Percentiles rank a stretch among this genome's conserved stretches.
Conservation (phyloP, 2,329 filamentous ascomycete species). For the Knufia petricola region DNA sequence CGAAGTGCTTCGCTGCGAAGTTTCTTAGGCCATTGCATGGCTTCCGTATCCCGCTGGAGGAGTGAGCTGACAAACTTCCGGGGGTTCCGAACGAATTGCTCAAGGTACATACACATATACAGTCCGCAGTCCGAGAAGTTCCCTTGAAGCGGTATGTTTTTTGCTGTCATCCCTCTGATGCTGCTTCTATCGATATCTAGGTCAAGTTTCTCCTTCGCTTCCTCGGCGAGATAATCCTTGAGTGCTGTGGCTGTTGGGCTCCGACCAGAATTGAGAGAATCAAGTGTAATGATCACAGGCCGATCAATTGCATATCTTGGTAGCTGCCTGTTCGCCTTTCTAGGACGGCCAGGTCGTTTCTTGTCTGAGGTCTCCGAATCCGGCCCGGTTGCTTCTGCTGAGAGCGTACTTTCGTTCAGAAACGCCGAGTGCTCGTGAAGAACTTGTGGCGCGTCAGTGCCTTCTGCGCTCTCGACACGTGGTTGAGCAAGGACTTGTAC, state of each 20-base stretch:
- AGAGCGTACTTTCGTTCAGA: too few relatives aligned
- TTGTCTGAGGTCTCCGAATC: background rate
- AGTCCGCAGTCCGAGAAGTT: constrained; percentile 88
- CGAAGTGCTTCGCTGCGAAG: constrained; percentile 18
- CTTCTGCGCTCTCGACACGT: too few relatives aligned
- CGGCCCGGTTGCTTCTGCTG: background rate
- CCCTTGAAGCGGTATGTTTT: constrained; percentile 64
- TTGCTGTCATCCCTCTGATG: constrained; percentile 58
- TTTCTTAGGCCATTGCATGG: constrained; percentile 24
- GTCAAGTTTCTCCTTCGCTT: constrained; percentile 55
- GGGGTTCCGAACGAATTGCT: constrained; percentile 69
- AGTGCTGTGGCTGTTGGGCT: constrained; percentile 51
- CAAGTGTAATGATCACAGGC: constrained; percentile 72
- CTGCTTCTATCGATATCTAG: constrained; percentile 34
- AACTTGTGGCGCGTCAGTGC: too few relatives aligned
- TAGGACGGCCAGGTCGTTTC: too few relatives aligned
- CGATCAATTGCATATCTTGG: constrained; percentile 41
- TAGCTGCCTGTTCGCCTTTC: constrained; percentile 26
- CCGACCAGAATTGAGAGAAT: constrained; percentile 65
- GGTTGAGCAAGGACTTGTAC: too few relatives aligned
- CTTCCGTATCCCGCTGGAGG: constrained; percentile 54
- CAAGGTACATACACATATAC: constrained; percentile 74
- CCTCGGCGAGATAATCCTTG: constrained; percentile 65
- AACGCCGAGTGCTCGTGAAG: too few relatives aligned
- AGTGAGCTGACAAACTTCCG: constrained; percentile 59